Base-by-base conservation (phyloP, 306 rosid genomes). In the Acacia confusa region DNA sequence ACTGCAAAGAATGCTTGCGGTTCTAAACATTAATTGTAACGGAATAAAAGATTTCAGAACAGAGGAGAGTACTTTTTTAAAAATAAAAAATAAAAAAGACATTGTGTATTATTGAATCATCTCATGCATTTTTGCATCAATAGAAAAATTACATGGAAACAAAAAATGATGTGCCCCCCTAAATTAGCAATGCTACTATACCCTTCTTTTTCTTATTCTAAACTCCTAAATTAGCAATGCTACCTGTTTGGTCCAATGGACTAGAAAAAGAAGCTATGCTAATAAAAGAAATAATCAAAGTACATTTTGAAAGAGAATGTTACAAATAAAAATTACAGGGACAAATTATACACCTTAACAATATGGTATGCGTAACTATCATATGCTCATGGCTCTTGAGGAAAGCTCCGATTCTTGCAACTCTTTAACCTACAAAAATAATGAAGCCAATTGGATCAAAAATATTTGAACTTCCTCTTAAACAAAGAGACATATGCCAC, bases 361-460 rank as follows among this genome's bases (percentile, higher is more conserved):
- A 68, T 12, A 24, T 27, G 81, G 76, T 71, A 71, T 12, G 61
- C 43, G 45, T 76, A 68, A 70, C 65, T 88, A 89, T 88, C 87
- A 92, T 87, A 92, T 80, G 93, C 97, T 83, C 86, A 90, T 75
- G 82, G 92, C 97, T 85, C 93, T 90, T 28, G 97, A 90, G 55
- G 94, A 79, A 79, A 86, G 86, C 80, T 93, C 94, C 7, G 89
- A 65, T 79, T 90, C 97, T 45, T 71, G 91, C 40, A 86, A 82
- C 53, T 90, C 94, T 60, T 85, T 84, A 63, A 79, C 92, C 96
- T 93, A 80, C 79, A 83, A 72, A 47, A 47, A n/a, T n/a, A 45
- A 50, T 16, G 34, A 32, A 70, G 63, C 43, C 76, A 75, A 75
- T 63, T 41, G 34, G 66, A 60, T 74, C 77, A 17, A 34, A 66